Evolutionary conservation across 805 yeast genomes (phyloP).

Genomic region (Kregervanrija delftensis): DNA sequence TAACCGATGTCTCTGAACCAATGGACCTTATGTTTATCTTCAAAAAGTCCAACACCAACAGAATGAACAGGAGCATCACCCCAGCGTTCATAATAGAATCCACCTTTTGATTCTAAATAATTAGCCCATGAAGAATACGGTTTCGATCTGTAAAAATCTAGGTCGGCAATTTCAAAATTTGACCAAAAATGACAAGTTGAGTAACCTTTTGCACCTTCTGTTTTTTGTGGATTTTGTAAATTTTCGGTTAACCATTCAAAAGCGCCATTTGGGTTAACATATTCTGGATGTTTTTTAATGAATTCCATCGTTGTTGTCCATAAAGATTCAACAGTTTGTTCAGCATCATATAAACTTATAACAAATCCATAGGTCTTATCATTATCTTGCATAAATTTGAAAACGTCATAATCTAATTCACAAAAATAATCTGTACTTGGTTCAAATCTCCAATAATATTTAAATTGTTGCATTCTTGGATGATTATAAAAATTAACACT

Average conservation of each 20-base stretch:
- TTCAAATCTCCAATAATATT: conserved; percentile 78
- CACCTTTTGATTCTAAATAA: conserved; percentile 60
- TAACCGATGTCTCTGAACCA: conserved; percentile 88
- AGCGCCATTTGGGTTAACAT: conserved; percentile 47
- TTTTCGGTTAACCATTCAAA: conserved; percentile 46
- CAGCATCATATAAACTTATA: conserved; percentile 62
- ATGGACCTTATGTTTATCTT: conserved; percentile 61
- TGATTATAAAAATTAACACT: conserved; percentile 57
- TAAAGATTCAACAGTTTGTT: conserved; percentile 51
- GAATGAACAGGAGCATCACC: conserved; percentile 92
- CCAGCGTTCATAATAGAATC: conserved; percentile 88
- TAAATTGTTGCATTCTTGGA: conserved; percentile 52
- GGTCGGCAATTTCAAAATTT: conserved; percentile 77
- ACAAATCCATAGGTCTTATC: conserved; percentile 70
- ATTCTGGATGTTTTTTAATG: conserved; percentile 49
- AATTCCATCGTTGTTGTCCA: conserved; percentile 68
- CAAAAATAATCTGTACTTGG: conserved; percentile 66
- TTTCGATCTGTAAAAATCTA: conserved; percentile 71
- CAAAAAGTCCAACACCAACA: conserved; percentile 64
- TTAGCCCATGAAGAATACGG: conserved; percentile 62
- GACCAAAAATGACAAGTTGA: conserved; percentile 84
- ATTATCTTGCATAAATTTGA: conserved; percentile 63
- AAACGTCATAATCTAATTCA: conserved; percentile 68
- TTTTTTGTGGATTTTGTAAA: conserved; percentile 43
- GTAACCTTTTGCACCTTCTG: conserved; percentile 34